Conservation (phyloP, 129 eudicot genomes). For the Artemisia tridentata region DNA sequence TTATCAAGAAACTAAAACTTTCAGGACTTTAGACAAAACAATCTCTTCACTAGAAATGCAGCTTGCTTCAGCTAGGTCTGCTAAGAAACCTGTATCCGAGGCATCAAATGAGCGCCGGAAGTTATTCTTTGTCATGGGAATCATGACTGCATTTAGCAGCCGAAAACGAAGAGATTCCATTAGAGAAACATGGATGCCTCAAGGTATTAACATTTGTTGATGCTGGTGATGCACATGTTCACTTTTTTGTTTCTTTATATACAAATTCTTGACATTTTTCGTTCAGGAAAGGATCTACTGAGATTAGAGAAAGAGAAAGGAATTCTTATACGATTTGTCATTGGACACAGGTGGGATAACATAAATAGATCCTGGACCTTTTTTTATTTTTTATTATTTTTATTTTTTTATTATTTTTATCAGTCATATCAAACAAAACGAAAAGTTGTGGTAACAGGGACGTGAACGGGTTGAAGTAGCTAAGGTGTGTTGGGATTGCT, state of each 20-base stretch:
- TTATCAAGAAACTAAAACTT: constrained; percentile 25
- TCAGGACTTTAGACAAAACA: constrained; percentile 75
- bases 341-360: constrained; percentile 75
- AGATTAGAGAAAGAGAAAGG: constrained; percentile 87
- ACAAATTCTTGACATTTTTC: constrained; percentile 7
- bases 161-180: constrained; percentile 85
- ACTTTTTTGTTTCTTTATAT: background rate
- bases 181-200: constrained; percentile 95
- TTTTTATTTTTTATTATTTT: too few relatives aligned
- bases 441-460: background rate
- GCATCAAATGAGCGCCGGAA: constrained; percentile 43
- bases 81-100: constrained; percentile 32
- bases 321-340: constrained; percentile 73
- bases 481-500: too few relatives aligned
- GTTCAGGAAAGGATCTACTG: constrained; percentile 52
- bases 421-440: background rate
- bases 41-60: constrained; percentile 78
- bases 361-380: background rate
- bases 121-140: constrained; percentile 84
- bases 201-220: constrained; percentile 41
- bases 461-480: too few relatives aligned
- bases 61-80: constrained; percentile 68
- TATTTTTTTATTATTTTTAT: too few relatives aligned
- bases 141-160: constrained; percentile 90
- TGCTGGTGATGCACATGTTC: background rate